Conservation (phyloP, 345 rosid species). For the Citrus reticulata region DNA sequence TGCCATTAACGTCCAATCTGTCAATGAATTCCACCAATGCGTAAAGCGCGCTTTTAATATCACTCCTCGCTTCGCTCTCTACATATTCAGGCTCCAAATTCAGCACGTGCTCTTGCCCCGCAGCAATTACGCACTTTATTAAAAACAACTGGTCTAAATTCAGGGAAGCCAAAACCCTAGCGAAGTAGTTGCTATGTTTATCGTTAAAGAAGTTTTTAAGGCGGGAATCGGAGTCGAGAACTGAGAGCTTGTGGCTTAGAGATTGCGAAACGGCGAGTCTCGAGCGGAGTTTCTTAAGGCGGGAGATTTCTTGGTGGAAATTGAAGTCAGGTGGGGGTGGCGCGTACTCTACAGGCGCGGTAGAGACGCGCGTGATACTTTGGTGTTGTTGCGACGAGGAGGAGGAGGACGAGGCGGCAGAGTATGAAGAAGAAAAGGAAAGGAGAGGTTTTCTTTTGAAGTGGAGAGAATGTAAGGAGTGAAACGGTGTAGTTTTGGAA, state of each 20-base stretch:
- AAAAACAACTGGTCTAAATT: slow-evolving; percentile 58
- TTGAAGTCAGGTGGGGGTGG: slow-evolving; percentile 67
- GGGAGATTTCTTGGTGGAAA: slow-evolving; percentile 60
- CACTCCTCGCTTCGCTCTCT: slow-evolving; percentile 35
- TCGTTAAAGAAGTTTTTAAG: slow-evolving; percentile 46
- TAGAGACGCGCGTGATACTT: slow-evolving; percentile 48
- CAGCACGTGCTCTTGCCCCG: slow-evolving; percentile 82
- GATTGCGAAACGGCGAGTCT: slow-evolving; percentile 38
- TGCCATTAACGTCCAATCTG: slow-evolving; percentile 44
- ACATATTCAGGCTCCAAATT: slow-evolving; percentile 29
- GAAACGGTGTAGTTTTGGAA: slow-evolving; percentile 22
- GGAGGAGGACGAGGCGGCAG: slow-evolving; percentile 15
- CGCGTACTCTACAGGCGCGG: slow-evolving; percentile 61
- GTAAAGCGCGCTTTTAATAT: slow-evolving; percentile 64
- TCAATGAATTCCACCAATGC: slow-evolving; percentile 79
- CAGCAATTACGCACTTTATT: slow-evolving; percentile 70
- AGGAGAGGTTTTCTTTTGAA: slow-evolving; percentile 24
- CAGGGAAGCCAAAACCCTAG: slow-evolving; percentile 32
- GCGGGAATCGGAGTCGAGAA: slow-evolving; percentile 47
- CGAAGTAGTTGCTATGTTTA: slow-evolving; percentile 19
- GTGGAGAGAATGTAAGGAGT: slow-evolving; percentile 17
- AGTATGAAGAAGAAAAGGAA: slow-evolving; percentile 23
- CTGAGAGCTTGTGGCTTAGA: slow-evolving; percentile 31
- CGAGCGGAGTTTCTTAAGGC: slow-evolving; percentile 54
- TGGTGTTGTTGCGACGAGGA: background rate